phyloP scores from a whole-genome alignment of 169 alveolate genomes.

The Perkinsus olseni region DNA sequence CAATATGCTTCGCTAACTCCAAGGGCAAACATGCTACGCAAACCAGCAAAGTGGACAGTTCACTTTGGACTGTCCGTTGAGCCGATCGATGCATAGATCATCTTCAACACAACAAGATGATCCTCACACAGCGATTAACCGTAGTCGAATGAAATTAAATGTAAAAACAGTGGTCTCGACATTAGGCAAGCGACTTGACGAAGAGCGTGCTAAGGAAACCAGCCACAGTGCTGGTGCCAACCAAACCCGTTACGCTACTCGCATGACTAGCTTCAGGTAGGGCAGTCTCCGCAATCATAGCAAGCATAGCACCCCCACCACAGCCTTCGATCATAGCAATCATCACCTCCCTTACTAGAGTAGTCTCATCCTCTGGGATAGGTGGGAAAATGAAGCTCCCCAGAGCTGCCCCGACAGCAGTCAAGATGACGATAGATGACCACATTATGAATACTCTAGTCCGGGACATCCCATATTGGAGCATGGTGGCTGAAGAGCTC shows the following conservation, averaged over 20 bases:
- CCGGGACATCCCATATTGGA: background rate
- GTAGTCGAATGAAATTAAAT: no score
- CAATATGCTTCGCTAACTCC: no score
- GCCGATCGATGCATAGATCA: no score
- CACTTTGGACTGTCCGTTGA: no score
- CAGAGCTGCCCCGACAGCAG: background rate
- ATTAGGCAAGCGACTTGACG: background rate
- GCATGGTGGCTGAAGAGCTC: constrained; percentile 4
- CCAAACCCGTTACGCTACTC: background rate
- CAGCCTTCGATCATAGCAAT: background rate
- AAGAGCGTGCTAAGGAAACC: background rate
- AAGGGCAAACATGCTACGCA: no score
- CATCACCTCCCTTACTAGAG: background rate
- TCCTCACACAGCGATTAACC: no score
- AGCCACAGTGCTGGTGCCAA: background rate
- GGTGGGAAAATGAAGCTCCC: background rate
- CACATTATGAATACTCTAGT: background rate
- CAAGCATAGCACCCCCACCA: constrained; percentile 11
- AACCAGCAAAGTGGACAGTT: no score
- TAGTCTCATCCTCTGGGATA: background rate
- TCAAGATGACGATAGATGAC: background rate
- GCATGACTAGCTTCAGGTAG: constrained; percentile 9
- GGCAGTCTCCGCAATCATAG: constrained; percentile 12
- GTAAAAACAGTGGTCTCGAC: no score
- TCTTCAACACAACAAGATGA: no score